phyloP scores from a whole-genome alignment of 148 eudicot genomes.

The Fallopia convolvulus region DNA sequence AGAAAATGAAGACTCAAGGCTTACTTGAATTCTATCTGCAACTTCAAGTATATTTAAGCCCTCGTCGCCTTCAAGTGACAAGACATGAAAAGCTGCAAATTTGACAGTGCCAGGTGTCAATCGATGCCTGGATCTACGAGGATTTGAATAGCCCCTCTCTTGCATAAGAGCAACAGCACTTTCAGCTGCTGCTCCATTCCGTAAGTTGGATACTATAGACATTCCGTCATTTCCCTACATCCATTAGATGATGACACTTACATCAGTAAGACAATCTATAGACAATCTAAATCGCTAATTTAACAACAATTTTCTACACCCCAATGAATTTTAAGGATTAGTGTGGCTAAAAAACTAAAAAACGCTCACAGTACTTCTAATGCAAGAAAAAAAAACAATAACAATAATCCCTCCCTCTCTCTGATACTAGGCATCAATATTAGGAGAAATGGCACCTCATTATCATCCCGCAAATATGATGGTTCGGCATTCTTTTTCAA shows the following conservation, averaged over 20 bases:
- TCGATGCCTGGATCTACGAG: constrained; percentile 83
- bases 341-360: neutral
- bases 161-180: constrained; percentile 79
- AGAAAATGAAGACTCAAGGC: neutral
- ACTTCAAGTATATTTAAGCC: constrained; percentile 81
- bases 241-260: neutral
- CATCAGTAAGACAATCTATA: neutral
- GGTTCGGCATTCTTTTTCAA: constrained; percentile 44
- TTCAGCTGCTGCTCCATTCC: constrained; percentile 83
- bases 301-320: neutral
- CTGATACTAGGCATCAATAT: neutral
- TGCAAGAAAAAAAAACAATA: neutral
- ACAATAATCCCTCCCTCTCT: neutral
- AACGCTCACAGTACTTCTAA: neutral
- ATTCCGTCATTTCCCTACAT: constrained; percentile 65
- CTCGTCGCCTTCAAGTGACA: constrained; percentile 73
- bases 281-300: neutral
- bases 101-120: constrained; percentile 96
- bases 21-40: constrained; percentile 89
- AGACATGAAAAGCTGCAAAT: constrained; percentile 87
- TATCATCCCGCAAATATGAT: constrained; percentile 48
- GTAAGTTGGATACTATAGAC: constrained; percentile 56
- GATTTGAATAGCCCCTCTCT: constrained; percentile 71
- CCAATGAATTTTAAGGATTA: neutral
- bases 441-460: constrained; percentile 35